Conservation (phyloP, 2,329 filamentous ascomycete genomes). For the Elsinoe ampelina region DNA sequence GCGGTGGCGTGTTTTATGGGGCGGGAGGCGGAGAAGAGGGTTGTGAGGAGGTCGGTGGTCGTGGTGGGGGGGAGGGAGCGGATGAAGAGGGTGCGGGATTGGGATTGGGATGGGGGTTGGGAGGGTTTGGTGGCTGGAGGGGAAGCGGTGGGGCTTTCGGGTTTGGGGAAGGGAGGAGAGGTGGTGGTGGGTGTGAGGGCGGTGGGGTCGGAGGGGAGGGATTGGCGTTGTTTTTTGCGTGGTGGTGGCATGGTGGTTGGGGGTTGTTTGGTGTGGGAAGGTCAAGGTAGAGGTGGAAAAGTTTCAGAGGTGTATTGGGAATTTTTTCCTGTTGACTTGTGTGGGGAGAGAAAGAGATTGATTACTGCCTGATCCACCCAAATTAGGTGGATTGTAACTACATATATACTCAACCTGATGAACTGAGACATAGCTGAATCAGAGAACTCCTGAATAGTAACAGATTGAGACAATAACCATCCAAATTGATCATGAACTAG, state of each 20-base stretch:
- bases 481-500: too few species aligned
- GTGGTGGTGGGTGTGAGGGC: constrained; percentile 21
- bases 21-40: constrained; percentile 87
- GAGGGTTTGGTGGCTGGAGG: constrained; percentile 8
- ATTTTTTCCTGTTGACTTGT: too few species aligned
- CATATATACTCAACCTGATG: too few species aligned
- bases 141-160: background rate
- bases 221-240: constrained; percentile 34
- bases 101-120: constrained; percentile 13
- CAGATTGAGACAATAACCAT: too few species aligned
- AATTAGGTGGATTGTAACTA: too few species aligned
- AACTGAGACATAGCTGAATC: too few species aligned
- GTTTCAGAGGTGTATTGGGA: background rate
- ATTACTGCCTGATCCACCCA: too few species aligned
- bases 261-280: background rate
- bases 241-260: constrained; percentile 28
- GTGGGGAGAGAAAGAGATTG: too few species aligned
- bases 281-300: background rate
- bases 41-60: constrained; percentile 73
- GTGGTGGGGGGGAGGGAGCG: constrained; percentile 70
- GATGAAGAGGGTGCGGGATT: constrained; percentile 64
- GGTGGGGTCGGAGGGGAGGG: constrained; percentile 20
- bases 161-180: constrained; percentile 11
- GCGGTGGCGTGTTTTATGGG: constrained; percentile 95
- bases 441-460: too few species aligned